Evolutionary conservation across 2,329 filamentous ascomycete species (phyloP), one percentile per base, ranked within the genome.

Genomic region (Calonectria fujianensis): DNA sequence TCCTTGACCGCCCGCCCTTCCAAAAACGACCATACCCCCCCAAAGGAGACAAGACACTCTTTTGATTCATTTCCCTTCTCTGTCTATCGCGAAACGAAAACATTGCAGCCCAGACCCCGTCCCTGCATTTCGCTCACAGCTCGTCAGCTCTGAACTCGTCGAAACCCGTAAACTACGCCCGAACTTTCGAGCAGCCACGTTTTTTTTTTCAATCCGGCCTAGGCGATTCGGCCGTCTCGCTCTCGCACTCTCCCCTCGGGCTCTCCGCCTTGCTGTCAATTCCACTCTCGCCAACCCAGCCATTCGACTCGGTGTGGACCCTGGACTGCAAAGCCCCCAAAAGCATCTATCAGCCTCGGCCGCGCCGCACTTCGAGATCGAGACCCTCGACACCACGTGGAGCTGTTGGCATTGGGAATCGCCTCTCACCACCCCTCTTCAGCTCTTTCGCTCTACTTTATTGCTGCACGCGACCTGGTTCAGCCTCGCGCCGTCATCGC

Each of bases 321-420:
- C 69, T 72, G 61, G 65, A 70, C 72, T 61, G 32, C 18, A 68
- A 45, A 71, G 32, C 75, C 16, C 66, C 74, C 71, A 64, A 61
- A 70, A 64, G 41, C 68, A 64, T 64, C 68, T 57, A 70, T 70
- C 68, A 32, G 54, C 61, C 52, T 61, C 74, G 59, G 61, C 76
- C 76, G 72, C 75, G 64, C 77, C 71, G 77, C 76, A 52, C 69
- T 69, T 67, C 72, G 54, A 71, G 64, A 75, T 81, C 72, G 57
- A 77, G 69, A 74, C 76, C 70, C 69, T 76, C 73, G 20, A 75
- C 59, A 79, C 77, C 76, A 79, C 79, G 78, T 79, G 78, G 78
- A 79, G 73, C 76, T 70, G 39, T 61, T 73, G 31, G 64, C 74
- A 77, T 76, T 77, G 74, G 73, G 76, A 80, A 74, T 78, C 73